Conservation (phyloP, 768 basidiomycete genomes). For the Russula compacta region DNA sequence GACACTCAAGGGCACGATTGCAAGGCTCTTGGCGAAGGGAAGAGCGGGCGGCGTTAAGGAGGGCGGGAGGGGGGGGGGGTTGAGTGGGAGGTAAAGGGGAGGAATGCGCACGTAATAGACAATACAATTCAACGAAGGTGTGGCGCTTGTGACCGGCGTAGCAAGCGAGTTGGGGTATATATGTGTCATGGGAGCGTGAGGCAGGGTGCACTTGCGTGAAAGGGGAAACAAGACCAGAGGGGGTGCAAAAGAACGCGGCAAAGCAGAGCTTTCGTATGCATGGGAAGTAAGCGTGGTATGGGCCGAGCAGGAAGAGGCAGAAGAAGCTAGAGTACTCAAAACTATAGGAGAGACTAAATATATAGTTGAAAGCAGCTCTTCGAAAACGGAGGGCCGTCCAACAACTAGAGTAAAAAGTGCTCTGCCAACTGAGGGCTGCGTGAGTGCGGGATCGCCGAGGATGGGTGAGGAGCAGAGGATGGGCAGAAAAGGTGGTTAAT, state of each 20-base stretch:
- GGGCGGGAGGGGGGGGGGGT: not conserved
- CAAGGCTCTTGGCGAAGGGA: not conserved
- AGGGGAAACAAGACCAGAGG: not conserved
- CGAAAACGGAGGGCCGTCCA: slow-evolving; percentile 3
- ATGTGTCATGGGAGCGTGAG: slow-evolving; percentile 9
- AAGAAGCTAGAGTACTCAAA: slow-evolving; percentile 11
- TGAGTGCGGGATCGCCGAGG: not conserved
- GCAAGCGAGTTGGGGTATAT: slow-evolving; percentile 19
- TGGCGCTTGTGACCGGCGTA: slow-evolving; percentile 8
- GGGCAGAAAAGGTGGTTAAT: slow-evolving; percentile 10
- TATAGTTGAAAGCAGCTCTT: slow-evolving; percentile 10
- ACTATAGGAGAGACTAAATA: not conserved
- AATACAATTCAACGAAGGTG: slow-evolving; percentile 18
- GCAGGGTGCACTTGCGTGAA: not conserved
- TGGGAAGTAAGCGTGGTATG: not conserved
- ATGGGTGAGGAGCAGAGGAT: not conserved
- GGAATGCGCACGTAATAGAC: slow-evolving; percentile 9
- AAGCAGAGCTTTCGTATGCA: not conserved
- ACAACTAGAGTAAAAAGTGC: slow-evolving; percentile 12
- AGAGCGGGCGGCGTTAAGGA: not conserved
- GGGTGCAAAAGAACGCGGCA: not conserved
- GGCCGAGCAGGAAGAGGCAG: not conserved
- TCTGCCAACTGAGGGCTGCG: slow-evolving; percentile 1
- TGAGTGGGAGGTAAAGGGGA: not conserved
- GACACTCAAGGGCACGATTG: not conserved